These are phyloP conservation scores for Maudiozyma humilis DNA, from an alignment of 1,139 yeast species.

Conservation along the genomic window DNA sequence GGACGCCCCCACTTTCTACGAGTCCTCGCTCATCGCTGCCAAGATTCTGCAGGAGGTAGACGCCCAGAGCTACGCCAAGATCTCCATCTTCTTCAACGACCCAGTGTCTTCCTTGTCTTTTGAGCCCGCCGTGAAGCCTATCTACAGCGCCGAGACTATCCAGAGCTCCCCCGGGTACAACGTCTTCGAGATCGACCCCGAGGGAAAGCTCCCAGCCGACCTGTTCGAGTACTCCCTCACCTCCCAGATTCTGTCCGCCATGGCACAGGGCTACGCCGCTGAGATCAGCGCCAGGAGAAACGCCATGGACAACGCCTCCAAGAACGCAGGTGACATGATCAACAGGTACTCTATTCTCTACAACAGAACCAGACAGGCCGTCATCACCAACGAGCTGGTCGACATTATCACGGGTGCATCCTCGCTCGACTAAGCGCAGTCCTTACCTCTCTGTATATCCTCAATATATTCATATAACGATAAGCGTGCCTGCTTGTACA, in stretches of 20 bases:
- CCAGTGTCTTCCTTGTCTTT: constrained; percentile 83
- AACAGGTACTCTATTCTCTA: constrained; percentile 89
- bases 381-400: constrained; percentile 97
- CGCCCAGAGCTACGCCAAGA: constrained; percentile 50
- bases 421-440: constrained; percentile 69
- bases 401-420: constrained; percentile 99
- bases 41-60: constrained; percentile 55
- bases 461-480: neutral
- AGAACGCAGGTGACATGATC: constrained; percentile 99
- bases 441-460: constrained; percentile 1
- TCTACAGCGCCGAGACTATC: constrained; percentile 63
- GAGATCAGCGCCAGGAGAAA: constrained; percentile 98
- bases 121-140: constrained; percentile 68
- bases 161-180: constrained; percentile 82
- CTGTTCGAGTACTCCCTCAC: constrained; percentile 83
- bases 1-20: constrained; percentile 89
- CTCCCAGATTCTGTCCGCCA: constrained; percentile 80
- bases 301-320: constrained; percentile 99
- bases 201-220: constrained; percentile 47
- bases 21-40: constrained; percentile 83
- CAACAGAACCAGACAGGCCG: constrained; percentile 99
- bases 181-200: constrained; percentile 82
- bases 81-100: constrained; percentile 80
- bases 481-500: neutral
- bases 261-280: constrained; percentile 97